These are phyloP conservation scores for Paramyrothecium sp. DNA, from an alignment of 2,329 filamentous ascomycete genomes.

Conservation along the genomic window DNA sequence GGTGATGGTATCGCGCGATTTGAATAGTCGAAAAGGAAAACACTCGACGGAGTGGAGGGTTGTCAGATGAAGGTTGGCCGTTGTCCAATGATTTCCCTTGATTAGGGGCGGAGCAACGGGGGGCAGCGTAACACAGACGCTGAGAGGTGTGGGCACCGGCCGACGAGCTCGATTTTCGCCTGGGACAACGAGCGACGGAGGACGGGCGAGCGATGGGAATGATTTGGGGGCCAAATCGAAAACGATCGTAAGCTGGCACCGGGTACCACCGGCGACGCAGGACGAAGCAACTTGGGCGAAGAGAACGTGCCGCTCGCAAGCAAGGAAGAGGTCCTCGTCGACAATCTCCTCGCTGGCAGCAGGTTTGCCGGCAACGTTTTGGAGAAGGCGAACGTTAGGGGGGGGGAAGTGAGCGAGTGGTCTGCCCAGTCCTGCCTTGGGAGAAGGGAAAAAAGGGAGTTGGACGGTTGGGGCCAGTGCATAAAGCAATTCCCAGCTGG, in stretches of 20 bases:
- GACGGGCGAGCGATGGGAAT: background rate
- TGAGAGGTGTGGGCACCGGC: background rate
- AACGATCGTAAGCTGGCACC: background rate
- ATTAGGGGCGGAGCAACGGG: background rate
- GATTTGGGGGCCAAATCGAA: background rate
- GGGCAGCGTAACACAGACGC: background rate
- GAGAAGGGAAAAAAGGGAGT: no score
- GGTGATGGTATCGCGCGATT: background rate
- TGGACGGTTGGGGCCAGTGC: no score
- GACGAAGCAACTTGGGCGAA: background rate
- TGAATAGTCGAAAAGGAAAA: no score
- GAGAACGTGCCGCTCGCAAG: background rate
- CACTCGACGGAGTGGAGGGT: background rate
- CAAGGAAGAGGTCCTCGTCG: background rate
- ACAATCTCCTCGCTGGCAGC: no score
- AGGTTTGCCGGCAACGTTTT: no score
- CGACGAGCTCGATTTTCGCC: background rate
- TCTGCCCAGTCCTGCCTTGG: no score
- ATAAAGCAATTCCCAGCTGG: no score
- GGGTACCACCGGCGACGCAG: background rate
- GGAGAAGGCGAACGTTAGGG: no score
- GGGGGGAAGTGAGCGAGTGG: no score
- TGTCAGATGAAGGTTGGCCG: background rate
- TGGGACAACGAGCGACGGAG: background rate
- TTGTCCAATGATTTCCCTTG: background rate